Evolutionary conservation across 768 basidiomycete species (phyloP).

Genomic region (Lactarius indigo): DNA sequence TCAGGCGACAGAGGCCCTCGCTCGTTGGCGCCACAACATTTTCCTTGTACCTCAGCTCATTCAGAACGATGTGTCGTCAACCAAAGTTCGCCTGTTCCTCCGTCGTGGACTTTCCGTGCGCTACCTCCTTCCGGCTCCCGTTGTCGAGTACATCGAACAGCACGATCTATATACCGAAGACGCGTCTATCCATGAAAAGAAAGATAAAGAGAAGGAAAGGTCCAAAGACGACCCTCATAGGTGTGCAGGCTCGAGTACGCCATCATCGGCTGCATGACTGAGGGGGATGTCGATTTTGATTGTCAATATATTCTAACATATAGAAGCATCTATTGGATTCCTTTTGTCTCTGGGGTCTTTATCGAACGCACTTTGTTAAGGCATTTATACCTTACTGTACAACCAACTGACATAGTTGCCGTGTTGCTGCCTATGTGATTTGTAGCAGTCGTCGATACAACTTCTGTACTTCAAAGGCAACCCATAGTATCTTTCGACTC

Average conservation of each 20-base stretch:
- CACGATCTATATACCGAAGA: constrained; percentile 75
- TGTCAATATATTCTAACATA: neutral
- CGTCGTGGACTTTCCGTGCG: constrained; percentile 77
- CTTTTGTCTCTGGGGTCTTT: neutral
- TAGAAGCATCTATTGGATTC: constrained; percentile 7
- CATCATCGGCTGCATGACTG: constrained; percentile 11
- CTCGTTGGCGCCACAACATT: constrained; percentile 29
- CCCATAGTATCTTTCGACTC: neutral
- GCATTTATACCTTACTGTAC: constrained; percentile 4
- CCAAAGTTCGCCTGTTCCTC: constrained; percentile 82
- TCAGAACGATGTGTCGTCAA: constrained; percentile 95
- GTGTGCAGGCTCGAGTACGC: constrained; percentile 9
- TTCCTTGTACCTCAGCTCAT: constrained; percentile 91
- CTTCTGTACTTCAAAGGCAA: constrained; percentile 1
- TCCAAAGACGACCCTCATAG: constrained; percentile 8
- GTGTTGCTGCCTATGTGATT: neutral
- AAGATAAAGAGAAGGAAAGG: constrained; percentile 35
- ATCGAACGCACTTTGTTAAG: neutral
- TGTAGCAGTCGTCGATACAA: neutral
- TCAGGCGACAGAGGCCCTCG: constrained; percentile 26
- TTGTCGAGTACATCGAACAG: constrained; percentile 92
- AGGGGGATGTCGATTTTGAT: neutral
- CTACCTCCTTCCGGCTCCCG: constrained; percentile 86
- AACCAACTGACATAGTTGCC: neutral
- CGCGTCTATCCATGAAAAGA: constrained; percentile 35